A percentile compares a stretch with the other conserved stretches of the same genome.
Conservation (phyloP, 306 rosid genomes). For the Psophocarpus tetragonolobus region DNA sequence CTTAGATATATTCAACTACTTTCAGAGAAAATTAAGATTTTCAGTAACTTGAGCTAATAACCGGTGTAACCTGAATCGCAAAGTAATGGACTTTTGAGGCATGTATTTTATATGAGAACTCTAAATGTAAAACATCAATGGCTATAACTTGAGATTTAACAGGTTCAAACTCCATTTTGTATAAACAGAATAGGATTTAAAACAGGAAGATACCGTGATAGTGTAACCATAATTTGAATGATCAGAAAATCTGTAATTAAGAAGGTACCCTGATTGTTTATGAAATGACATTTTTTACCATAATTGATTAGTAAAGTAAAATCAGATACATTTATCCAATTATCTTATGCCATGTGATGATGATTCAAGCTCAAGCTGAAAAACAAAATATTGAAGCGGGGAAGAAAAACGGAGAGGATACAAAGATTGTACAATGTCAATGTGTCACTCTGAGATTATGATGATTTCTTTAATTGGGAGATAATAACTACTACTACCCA, state of each 20-base stretch:
- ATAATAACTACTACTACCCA: conserved; percentile 41
- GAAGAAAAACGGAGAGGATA: neutral
- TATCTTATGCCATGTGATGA: conserved; percentile 6
- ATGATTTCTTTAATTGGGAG: conserved; percentile 56
- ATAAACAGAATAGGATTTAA: neutral
- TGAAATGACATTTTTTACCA: conserved; percentile 29
- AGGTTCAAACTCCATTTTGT: neutral
- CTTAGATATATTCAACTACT: neutral
- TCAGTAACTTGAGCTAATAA: conserved; percentile 9
- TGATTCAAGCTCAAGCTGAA: too few species aligned
- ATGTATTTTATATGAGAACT: neutral
- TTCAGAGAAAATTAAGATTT: neutral
- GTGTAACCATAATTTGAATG: conserved; percentile 11
- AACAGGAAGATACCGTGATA: neutral
- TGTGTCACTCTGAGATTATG: conserved; percentile 31
- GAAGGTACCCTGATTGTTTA: conserved; percentile 29
- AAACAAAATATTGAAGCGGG: neutral
- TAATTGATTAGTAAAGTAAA: conserved; percentile 27
- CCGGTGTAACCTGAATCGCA: neutral
- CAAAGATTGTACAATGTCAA: neutral
- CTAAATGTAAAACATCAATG: neutral
- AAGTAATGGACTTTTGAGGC: neutral
- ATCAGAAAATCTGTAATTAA: conserved; percentile 15
- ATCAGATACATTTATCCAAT: conserved; percentile 7
- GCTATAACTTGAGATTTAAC: conserved; percentile 1